Base-by-base conservation (phyloP, 148 eudicot genomes). In the Cornus controversa region DNA sequence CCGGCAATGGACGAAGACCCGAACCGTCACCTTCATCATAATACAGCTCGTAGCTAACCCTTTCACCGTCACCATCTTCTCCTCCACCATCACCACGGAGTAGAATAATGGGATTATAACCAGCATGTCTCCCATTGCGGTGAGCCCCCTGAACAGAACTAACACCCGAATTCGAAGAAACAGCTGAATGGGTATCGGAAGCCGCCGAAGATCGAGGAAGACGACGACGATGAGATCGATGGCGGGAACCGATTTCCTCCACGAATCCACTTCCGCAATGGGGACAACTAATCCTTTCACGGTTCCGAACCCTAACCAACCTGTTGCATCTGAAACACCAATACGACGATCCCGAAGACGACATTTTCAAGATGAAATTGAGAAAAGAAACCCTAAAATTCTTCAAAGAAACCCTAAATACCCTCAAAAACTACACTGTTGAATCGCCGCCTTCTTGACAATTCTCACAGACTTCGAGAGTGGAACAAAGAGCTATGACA, bases 291-390 rank as follows among this genome's bases (percentile, higher is more conserved):
- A 80, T 77, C 27, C 83, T 65, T 80, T 75, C 83, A 7, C 73
- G 74, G 2, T 80, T 40, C 36, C 77, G 73, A 40, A 87, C 69
- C 7, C 80, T 69, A 5, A 83, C 79, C 77, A 85, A 87, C 40
- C 83, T 68, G 37, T 85, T 83, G 72, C 92, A 89, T 31, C 73
- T 64, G 71, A 87, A 74, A 63, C 92, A 89, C 92, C 90, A 85
- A 67, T 69, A 87, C 9, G 87, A 75, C 22, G 85, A 78, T 70
- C 79, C 80, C 28, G 70, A 10, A 22, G 70, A 18, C 57, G 76
- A 10, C 27, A 60, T 60, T 69, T 22, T n/a, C 18, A 45, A 69
- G 64, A 60, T 60, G 8, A 68, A 31, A 10, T 31, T 18, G 23
- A 68, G 18, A 40, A 40, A 31, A 34, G 3, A 34, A 68, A 69